Evolutionary conservation across 495 filamentous ascomycete genomes (phyloP).

Genomic region (Hypoxylon cercidicola): DNA sequence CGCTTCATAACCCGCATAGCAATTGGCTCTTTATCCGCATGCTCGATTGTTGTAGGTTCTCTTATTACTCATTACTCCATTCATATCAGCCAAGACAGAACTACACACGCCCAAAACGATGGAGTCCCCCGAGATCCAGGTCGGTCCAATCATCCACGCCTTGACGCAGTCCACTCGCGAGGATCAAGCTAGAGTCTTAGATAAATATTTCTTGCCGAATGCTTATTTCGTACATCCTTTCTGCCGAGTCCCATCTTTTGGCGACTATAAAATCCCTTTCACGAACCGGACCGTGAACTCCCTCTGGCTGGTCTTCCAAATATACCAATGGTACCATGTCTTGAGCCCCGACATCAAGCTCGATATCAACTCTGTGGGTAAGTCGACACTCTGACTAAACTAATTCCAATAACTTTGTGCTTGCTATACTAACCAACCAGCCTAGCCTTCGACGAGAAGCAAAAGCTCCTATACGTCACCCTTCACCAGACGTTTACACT

Average conservation of each 20-base stretch:
- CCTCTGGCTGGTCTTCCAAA: constrained; percentile 69
- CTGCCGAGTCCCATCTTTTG: constrained; percentile 74
- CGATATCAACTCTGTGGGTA: constrained; percentile 75
- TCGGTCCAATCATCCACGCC: constrained; percentile 69
- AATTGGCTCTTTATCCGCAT: neutral
- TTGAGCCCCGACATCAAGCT: constrained; percentile 78
- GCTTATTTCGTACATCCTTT: constrained; percentile 84
- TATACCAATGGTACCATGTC: constrained; percentile 90
- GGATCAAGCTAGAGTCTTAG: constrained; percentile 69
- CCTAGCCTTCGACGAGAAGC: constrained; percentile 72
- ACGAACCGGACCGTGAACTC: constrained; percentile 60
- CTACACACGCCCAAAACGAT: constrained; percentile 7
- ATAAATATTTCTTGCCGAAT: constrained; percentile 74
- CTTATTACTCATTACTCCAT: neutral
- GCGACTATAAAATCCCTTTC: constrained; percentile 51
- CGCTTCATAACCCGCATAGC: neutral
- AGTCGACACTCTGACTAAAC: constrained; percentile 26
- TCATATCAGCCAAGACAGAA: neutral
- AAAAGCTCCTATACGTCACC: constrained; percentile 73
- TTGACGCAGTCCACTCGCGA: constrained; percentile 73
- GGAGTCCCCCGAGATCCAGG: constrained; percentile 46
- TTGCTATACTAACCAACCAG: constrained; percentile 2
- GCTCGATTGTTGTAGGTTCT: too few relatives aligned
- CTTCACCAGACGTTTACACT: constrained; percentile 78
- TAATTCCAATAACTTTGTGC: neutral